phyloP scores from a whole-genome alignment of 176 grass and related monocot genomes.

The Phyllostachys edulis region DNA sequence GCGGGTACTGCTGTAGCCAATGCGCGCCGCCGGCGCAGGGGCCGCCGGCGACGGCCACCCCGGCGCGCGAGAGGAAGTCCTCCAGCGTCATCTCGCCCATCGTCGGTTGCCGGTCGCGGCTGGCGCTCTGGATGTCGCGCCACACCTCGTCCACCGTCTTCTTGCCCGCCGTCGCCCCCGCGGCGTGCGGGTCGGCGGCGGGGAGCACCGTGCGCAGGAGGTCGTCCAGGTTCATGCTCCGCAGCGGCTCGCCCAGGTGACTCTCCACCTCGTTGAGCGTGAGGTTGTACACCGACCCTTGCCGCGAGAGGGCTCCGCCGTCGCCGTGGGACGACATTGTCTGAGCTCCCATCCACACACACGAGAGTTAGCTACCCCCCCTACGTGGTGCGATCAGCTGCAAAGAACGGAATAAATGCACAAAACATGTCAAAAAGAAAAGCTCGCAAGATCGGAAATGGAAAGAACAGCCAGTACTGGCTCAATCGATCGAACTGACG shows the following conservation, averaged over 20 bases:
- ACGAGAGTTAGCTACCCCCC: neutral
- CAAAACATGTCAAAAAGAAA: neutral
- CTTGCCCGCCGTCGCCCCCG: slow-evolving; percentile 26
- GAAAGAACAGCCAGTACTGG: neutral
- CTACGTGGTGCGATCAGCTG: slow-evolving; percentile 30
- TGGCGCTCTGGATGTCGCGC: slow-evolving; percentile 74
- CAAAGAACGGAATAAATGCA: neutral
- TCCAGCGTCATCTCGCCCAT: slow-evolving; percentile 95
- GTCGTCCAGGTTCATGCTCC: slow-evolving; percentile 88
- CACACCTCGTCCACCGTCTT: slow-evolving; percentile 94
- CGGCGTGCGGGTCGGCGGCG: slow-evolving; percentile 4
- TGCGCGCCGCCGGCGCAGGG: slow-evolving; percentile 25
- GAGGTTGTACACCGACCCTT: slow-evolving; percentile 70
- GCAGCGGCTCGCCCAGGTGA: slow-evolving; percentile 75
- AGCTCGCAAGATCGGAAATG: neutral
- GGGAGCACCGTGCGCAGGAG: slow-evolving; percentile 66
- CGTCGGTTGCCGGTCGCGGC: slow-evolving; percentile 35
- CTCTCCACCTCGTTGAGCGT: slow-evolving; percentile 83
- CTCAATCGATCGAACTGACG: neutral
- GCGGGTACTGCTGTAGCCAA: slow-evolving; percentile 43
- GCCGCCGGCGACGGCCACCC: slow-evolving; percentile 38
- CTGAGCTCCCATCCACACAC: slow-evolving; percentile 64
- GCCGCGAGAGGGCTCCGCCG: slow-evolving; percentile 38
- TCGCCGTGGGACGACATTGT: slow-evolving; percentile 65
- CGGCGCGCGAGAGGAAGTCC: slow-evolving; percentile 81